These are phyloP conservation scores for Chromera velia DNA, from an alignment of 73 alveolate species.

Conservation along the genomic window DNA sequence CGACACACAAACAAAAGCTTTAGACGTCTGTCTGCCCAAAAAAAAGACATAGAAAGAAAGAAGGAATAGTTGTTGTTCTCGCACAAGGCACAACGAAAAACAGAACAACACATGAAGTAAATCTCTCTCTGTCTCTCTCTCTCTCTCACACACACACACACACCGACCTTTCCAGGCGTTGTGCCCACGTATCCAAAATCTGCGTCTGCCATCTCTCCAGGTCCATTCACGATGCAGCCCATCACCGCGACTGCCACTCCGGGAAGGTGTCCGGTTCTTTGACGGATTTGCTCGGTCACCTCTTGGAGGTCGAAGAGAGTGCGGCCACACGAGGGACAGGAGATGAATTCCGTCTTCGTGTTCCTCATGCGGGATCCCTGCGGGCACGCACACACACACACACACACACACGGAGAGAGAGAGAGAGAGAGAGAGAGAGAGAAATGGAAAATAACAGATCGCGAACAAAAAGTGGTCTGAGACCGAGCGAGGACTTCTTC, in stretches of 20 bases:
- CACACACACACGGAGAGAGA: too few relatives aligned
- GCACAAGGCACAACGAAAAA: conserved; percentile 15
- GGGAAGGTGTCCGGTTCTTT: conserved; percentile 40
- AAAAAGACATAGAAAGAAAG: background rate
- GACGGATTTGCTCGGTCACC: conserved; percentile 37
- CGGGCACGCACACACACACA: too few relatives aligned
- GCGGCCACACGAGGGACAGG: conserved; percentile 51
- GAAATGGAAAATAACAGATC: too few relatives aligned
- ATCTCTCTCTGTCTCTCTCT: background rate
- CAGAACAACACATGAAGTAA: conserved; percentile 9
- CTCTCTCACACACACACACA: background rate
- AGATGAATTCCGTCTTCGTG: conserved; percentile 45
- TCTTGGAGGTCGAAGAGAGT: conserved; percentile 39
- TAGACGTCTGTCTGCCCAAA: background rate
- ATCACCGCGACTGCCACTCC: conserved; percentile 38
- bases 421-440: too few relatives aligned
- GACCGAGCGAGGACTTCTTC: too few relatives aligned
- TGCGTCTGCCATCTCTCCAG: conserved; percentile 47
- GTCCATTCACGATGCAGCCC: conserved; percentile 49
- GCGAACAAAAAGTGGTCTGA: too few relatives aligned
- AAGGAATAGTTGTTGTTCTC: background rate
- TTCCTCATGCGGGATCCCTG: conserved; percentile 45
- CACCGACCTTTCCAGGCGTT: background rate
- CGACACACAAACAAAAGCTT: background rate
- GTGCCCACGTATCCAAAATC: conserved; percentile 30